These are phyloP conservation scores for Nicotiana knightiana DNA, from an alignment of 257 asterid genomes.

Conservation along the genomic window DNA sequence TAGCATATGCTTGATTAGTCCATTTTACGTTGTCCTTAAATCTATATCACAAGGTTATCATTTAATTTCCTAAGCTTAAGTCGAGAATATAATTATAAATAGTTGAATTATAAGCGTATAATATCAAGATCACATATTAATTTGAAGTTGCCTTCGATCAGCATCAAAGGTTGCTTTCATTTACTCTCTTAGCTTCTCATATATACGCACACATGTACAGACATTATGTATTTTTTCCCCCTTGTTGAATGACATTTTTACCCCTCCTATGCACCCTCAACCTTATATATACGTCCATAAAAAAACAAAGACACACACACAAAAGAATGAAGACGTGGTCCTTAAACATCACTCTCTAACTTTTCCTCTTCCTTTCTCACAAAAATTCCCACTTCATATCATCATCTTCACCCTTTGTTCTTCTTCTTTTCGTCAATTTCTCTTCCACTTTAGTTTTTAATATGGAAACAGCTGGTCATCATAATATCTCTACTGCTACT, in stretches of 20 bases:
- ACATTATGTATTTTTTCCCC: neutral
- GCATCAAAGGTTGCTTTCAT: neutral
- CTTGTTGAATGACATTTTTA: neutral
- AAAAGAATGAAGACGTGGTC: conserved; percentile 43
- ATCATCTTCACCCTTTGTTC: conserved; percentile 14
- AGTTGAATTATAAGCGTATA: neutral
- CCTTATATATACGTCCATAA: conserved; percentile 1
- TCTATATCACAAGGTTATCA: neutral
- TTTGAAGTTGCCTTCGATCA: no score
- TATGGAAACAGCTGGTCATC: neutral
- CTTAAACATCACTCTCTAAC: conserved; percentile 41
- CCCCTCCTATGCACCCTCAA: neutral
- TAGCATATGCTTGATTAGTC: neutral
- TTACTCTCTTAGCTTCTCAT: neutral
- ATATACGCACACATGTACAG: neutral
- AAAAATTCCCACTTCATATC: conserved; percentile 50
- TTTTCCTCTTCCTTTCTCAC: conserved; percentile 26
- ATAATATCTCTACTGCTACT: neutral
- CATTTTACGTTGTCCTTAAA: neutral
- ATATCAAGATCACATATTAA: neutral
- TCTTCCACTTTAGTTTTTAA: neutral
- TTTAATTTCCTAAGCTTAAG: neutral
- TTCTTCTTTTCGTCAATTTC: neutral
- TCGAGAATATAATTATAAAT: neutral
- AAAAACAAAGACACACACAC: conserved; percentile 2